These are phyloP conservation scores for Coemansia sp. DNA, from an alignment of 192 early-diverging fungal species.

Conservation along the genomic window DNA sequence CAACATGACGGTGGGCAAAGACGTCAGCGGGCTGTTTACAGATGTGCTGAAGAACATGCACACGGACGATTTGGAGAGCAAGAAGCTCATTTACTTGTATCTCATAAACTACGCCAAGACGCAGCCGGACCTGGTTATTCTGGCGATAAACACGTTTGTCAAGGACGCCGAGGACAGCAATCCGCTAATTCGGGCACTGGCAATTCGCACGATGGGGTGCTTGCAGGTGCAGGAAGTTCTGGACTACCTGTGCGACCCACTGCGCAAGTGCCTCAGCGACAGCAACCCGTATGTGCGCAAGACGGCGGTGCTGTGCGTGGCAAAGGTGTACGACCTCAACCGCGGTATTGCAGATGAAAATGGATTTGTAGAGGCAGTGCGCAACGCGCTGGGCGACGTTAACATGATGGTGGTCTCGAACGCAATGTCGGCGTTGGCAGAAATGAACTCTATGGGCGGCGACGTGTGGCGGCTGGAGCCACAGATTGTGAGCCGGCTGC, in stretches of 20 bases:
- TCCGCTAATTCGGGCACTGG: constrained; percentile 90
- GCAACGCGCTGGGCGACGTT: constrained; percentile 87
- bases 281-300: constrained; percentile 97
- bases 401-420: constrained; percentile 99
- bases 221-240: constrained; percentile 91
- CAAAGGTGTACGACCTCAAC: constrained; percentile 91
- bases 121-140: constrained; percentile 90
- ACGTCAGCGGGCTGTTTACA: constrained; percentile 91
- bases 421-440: constrained; percentile 85
- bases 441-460: constrained; percentile 80
- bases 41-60: constrained; percentile 99
- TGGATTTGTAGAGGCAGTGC: constrained; percentile 81
- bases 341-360: constrained; percentile 87
- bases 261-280: constrained; percentile 79
- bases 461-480: constrained; percentile 79
- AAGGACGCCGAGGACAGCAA: constrained; percentile 92
- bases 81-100: constrained; percentile 94
- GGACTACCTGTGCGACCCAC: constrained; percentile 79
- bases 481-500: constrained; percentile 71
- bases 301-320: constrained; percentile 93
- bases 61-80: constrained; percentile 86
- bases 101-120: constrained; percentile 93
- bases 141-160: constrained; percentile 86
- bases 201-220: constrained; percentile 97
- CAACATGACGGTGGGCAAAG: constrained; percentile 99